Base-by-base conservation (phyloP, 208 protist genomes). In the Acanthamoeba healyi region DNA sequence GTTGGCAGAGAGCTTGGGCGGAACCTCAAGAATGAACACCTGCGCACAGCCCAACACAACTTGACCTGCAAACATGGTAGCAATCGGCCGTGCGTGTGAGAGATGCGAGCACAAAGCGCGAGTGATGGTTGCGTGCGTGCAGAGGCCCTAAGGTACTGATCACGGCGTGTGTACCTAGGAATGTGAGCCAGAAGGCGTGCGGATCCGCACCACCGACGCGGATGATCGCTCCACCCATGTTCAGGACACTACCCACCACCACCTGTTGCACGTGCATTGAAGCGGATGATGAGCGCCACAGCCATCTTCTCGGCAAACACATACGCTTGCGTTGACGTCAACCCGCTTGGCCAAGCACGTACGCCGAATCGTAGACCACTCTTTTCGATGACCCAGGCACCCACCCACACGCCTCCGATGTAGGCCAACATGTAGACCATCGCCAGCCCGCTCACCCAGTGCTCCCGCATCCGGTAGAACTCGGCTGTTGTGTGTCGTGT, bases 351-450 rank as follows among this genome's bases (percentile, higher is more conserved):
- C n/a, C n/a, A n/a, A n/a, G n/a, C n/a, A n/a, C n/a, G n/a, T 63
- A 87, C 87, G 4, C 87, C 87, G 36, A 92, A 79, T 22, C 29
- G 87, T 4, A 92, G 87, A 38, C 61, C 61, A 17, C 38, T 58
- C 36, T 44, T 92, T 61, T 92, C 87, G 19, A 92, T 51, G 40
- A 29, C 87, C 87, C 87, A 92, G 34, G 56, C 40, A 32, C 40
- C 87, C 49, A 42, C 17, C 36, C 36, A 92, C 14, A 92, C 24
- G 32, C 36, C 49, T 19, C 40, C 40, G 15, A 92, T 92, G 58
- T 92, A 92, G 87, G 34, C 36, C 36, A 74, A 15, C 87, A 92
- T 92, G 65, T 61, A 92, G 24, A 92, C 56, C 49, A 92, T 70
- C 19, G 40, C 46, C 65, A 92, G 32, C 56, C 36, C 40, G 61